Conservation (phyloP, 441 rosid species). For the Aleurites moluccanus region DNA sequence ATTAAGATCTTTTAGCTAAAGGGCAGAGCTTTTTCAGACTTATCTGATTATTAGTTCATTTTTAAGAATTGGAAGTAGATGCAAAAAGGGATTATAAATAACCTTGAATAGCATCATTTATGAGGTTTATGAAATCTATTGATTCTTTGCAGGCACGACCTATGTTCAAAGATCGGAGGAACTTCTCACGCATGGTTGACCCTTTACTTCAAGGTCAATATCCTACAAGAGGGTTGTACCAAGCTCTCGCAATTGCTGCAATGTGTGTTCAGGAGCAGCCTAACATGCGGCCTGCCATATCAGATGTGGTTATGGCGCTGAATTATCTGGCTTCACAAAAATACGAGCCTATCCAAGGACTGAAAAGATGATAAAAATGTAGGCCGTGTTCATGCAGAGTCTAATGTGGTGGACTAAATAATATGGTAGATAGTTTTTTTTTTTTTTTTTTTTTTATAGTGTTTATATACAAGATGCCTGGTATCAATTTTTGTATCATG, state of each 20-base stretch:
- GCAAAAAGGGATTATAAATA: not conserved
- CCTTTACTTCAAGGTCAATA: constrained; percentile 79
- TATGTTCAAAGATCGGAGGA: constrained; percentile 78
- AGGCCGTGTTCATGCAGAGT: not conserved
- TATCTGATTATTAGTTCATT: not conserved
- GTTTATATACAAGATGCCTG: constrained; percentile 28
- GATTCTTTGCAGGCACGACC: constrained; percentile 68
- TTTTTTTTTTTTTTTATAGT: constrained; percentile 5
- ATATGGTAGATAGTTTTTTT: constrained; percentile 2
- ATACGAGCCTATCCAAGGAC: constrained; percentile 45
- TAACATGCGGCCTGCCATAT: constrained; percentile 74
- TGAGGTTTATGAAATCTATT: not conserved
- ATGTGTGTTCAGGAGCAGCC: constrained; percentile 97
- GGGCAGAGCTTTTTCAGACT: not conserved
- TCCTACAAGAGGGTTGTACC: constrained; percentile 86
- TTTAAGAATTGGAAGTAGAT: constrained; percentile 12
- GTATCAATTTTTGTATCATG: constrained; percentile 36
- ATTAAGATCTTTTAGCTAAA: not conserved
- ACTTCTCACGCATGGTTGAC: constrained; percentile 85
- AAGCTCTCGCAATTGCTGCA: constrained; percentile 93
- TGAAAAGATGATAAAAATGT: too few species aligned
- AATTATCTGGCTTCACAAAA: constrained; percentile 79
- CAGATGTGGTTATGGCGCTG: constrained; percentile 87
- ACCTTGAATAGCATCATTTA: too few species aligned
- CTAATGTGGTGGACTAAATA: constrained; percentile 10